Conservation (phyloP, 2,329 filamentous ascomycete species). For the Dactylonectria estremocensis region DNA sequence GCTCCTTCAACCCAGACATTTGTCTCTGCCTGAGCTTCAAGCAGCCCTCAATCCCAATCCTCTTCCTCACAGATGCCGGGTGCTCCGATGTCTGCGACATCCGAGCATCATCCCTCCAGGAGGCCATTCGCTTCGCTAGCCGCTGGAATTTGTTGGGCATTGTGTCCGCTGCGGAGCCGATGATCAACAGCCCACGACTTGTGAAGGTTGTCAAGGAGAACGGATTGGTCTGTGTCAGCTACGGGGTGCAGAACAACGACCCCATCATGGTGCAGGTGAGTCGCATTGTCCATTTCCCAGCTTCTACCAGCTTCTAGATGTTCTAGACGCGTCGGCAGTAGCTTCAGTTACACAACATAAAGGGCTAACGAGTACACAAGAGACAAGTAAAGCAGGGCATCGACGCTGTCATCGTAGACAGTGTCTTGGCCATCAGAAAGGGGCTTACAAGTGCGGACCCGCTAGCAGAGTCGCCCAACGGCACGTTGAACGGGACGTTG, state of each 20-base stretch:
- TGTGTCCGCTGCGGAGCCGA: conserved; percentile 88
- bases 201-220: conserved; percentile 95
- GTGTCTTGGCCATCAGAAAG: conserved; percentile 91
- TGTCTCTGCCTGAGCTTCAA: conserved; percentile 96
- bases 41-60: conserved; percentile 94
- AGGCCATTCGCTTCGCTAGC: conserved; percentile 94
- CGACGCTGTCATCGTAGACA: conserved; percentile 98
- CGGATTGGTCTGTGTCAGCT: conserved; percentile 94
- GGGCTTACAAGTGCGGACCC: conserved; percentile 74
- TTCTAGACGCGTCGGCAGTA: not conserved
- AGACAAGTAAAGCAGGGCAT: conserved; percentile 95
- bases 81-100: conserved; percentile 88
- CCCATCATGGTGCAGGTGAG: conserved; percentile 86
- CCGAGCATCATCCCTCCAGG: conserved; percentile 90
- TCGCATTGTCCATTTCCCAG: conserved; percentile 20
- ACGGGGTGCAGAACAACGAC: conserved; percentile 93
- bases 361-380: conserved; percentile 58
- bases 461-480: conserved; percentile 32
- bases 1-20: conserved; percentile 97
- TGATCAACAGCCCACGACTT: conserved; percentile 90
- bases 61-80: conserved; percentile 94
- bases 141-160: conserved; percentile 96
- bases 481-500: conserved; percentile 19
- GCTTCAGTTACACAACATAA: not conserved
- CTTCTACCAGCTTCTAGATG: too few relatives aligned